Evolutionary conservation across 768 basidiomycete species (phyloP), one percentile per base, ranked within the genome.

Genomic region (Termitomyces titanicus): DNA sequence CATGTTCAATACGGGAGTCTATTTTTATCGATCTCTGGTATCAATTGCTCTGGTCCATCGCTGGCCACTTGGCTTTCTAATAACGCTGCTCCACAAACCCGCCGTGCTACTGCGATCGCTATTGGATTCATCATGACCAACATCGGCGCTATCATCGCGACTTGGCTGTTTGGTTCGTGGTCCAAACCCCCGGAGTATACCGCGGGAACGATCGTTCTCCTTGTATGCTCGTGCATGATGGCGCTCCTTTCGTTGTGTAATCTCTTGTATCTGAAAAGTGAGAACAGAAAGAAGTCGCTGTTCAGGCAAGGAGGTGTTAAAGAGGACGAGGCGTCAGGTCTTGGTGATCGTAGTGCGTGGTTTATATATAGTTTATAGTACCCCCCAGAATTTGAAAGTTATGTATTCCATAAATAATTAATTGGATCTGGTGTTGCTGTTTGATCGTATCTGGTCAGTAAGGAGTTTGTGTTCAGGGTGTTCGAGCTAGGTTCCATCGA

Each of bases 281-380:
- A 76, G 64, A 83, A 82, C 59, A 69, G 63, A 57, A 71, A 70
- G 63, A 84, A 83, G 65, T 68, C 62, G 29, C 54, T 55, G 45
- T 66, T 63, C 40, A 70, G 79, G 53, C 62, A 51, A 34, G 64
- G 27, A 11, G 66, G 66, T 29, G 44, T 58, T 6, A 68, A 60
- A 47, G 62, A 64, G n/a, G 68, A 75, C 24, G 81, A 82, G 57
- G 58, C 61, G 12, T 59, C 65, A 7, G 71, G 68, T 0, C 64
- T 81, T 22, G 81, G 81, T 10, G 80, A 81, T 61, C 65, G 63
- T 37, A 78, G 76, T 47, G 79, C 79, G 3, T 82, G 81, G 78
- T 82, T 37, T n/a, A 17, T 37, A 1, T 37, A 37, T 7, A 37
- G 35, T 9, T 9, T 34, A 34, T 34, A 34, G n/a, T n/a, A n/a